Percentiles rank a stretch among this genome's conserved stretches.
These are phyloP conservation scores for Fusarium albidum DNA, from an alignment of 2,329 filamentous ascomycete species.

Conservation along the genomic window DNA sequence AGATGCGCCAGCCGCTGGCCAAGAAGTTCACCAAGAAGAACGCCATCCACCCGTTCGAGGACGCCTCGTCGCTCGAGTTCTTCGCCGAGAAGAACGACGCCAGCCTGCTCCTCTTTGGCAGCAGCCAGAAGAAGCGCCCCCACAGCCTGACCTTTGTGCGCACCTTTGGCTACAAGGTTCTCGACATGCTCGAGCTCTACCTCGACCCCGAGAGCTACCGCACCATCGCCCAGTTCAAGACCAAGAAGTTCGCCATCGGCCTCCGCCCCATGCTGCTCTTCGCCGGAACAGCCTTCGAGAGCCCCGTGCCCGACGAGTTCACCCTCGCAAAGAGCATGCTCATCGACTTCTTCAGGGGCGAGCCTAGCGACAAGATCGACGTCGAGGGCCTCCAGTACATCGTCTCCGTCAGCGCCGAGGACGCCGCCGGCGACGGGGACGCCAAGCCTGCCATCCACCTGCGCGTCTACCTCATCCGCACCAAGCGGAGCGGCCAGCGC, in stretches of 20 bases:
- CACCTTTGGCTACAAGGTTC: slow-evolving; percentile 84
- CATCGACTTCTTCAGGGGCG: slow-evolving; percentile 88
- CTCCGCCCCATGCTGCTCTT: slow-evolving; percentile 93
- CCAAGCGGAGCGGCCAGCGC: slow-evolving; percentile 85
- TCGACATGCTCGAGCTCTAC: slow-evolving; percentile 94
- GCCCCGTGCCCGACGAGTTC: slow-evolving; percentile 79
- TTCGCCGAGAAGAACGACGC: slow-evolving; percentile 97
- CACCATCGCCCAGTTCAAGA: slow-evolving; percentile 78
- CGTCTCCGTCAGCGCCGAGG: slow-evolving; percentile 80
- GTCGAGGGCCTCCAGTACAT: slow-evolving; percentile 95
- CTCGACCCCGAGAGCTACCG: slow-evolving; percentile 79
- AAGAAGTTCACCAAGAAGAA: slow-evolving; percentile 99
- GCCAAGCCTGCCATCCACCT: slow-evolving; percentile 68
- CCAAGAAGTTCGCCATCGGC: slow-evolving; percentile 77
- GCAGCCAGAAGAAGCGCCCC: slow-evolving; percentile 92
- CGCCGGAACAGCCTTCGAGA: slow-evolving; percentile 86
- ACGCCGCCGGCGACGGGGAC: slow-evolving; percentile 56
- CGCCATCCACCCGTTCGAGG: slow-evolving; percentile 92
- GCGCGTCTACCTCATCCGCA: slow-evolving; percentile 85
- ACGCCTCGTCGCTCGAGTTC: slow-evolving; percentile 87
- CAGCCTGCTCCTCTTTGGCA: slow-evolving; percentile 83
- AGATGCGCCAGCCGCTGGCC: slow-evolving; percentile 83
- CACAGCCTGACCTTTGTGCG: slow-evolving; percentile 86
- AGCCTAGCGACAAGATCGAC: slow-evolving; percentile 80
- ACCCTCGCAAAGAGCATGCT: slow-evolving; percentile 88